Evolutionary conservation across 2,329 filamentous ascomycete species (phyloP).

Genomic region (Xylariaceae sp.): DNA sequence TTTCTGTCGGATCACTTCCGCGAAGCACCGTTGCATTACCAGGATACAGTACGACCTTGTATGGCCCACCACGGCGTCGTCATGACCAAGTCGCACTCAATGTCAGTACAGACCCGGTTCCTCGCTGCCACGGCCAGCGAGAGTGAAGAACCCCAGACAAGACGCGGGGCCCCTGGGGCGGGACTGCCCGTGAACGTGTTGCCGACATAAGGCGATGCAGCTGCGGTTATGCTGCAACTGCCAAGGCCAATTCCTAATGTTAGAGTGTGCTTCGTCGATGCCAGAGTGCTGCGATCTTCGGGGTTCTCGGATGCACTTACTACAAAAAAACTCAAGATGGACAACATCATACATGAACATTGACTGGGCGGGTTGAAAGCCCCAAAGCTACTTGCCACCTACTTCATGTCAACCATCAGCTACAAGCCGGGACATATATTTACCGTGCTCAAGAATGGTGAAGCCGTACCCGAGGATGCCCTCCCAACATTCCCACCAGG

Average conservation of each 20-base stretch:
- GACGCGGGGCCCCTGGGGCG: slow-evolving; percentile 7
- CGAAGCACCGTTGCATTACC: slow-evolving; percentile 12
- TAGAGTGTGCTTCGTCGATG: background rate
- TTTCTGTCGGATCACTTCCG: slow-evolving; percentile 18
- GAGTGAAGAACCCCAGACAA: background rate
- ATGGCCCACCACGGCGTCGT: slow-evolving; percentile 5
- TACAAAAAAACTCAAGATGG: slow-evolving; percentile 3
- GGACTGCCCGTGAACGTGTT: slow-evolving; percentile 10
- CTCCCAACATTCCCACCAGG: background rate
- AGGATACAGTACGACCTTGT: slow-evolving; percentile 11
- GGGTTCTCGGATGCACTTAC: slow-evolving; percentile 8
- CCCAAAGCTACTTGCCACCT: background rate
- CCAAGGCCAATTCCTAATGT: background rate
- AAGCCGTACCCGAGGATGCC: too few relatives aligned
- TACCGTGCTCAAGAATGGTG: too few relatives aligned
- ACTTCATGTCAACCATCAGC: background rate
- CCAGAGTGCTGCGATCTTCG: slow-evolving; percentile 1
- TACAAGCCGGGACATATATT: too few relatives aligned
- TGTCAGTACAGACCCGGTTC: slow-evolving; percentile 1
- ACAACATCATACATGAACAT: background rate
- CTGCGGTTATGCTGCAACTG: slow-evolving; percentile 8
- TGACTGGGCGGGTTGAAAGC: background rate
- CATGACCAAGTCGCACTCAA: slow-evolving; percentile 7
- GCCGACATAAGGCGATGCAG: slow-evolving; percentile 6
- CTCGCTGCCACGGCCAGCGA: slow-evolving; percentile 4